phyloP scores from a whole-genome alignment of 257 asterid species.

The Solanum piurae region DNA sequence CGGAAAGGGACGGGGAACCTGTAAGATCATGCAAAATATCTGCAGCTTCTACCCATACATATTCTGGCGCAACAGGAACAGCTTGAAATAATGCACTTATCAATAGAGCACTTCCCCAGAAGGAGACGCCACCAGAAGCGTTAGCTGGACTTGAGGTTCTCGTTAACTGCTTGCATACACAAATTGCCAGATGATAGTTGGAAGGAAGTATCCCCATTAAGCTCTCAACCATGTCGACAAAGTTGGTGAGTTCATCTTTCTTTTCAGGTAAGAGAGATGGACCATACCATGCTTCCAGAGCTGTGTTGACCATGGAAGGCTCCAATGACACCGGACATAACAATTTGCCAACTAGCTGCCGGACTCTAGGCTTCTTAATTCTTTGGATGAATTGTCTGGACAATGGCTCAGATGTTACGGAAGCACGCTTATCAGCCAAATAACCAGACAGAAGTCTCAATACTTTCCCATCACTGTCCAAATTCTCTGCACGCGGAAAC shows the following conservation, averaged over 20 bases:
- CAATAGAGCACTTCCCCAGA: constrained; percentile 37
- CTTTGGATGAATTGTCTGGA: constrained; percentile 23
- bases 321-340: constrained; percentile 20
- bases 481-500: constrained; percentile 8
- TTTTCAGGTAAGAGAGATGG: constrained; percentile 18
- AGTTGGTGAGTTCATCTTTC: constrained; percentile 4
- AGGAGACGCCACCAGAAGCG: constrained; percentile 9
- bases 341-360: constrained; percentile 23
- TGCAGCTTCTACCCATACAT: constrained; percentile 33
- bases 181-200: constrained; percentile 26
- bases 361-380: constrained; percentile 25
- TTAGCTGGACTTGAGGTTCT: not conserved
- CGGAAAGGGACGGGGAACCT: not conserved
- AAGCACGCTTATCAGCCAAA: constrained; percentile 22
- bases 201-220: constrained; percentile 34
- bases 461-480: not conserved
- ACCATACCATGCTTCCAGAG: constrained; percentile 25
- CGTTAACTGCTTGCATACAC: constrained; percentile 19
- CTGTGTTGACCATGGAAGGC: constrained; percentile 16
- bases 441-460: constrained; percentile 14
- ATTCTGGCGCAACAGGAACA: constrained; percentile 39
- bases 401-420: constrained; percentile 13
- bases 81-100: constrained; percentile 30
- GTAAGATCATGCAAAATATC: constrained; percentile 15
- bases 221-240: constrained; percentile 30